Conservation (phyloP, 495 filamentous ascomycete species). For the Penicillium goetzii region DNA sequence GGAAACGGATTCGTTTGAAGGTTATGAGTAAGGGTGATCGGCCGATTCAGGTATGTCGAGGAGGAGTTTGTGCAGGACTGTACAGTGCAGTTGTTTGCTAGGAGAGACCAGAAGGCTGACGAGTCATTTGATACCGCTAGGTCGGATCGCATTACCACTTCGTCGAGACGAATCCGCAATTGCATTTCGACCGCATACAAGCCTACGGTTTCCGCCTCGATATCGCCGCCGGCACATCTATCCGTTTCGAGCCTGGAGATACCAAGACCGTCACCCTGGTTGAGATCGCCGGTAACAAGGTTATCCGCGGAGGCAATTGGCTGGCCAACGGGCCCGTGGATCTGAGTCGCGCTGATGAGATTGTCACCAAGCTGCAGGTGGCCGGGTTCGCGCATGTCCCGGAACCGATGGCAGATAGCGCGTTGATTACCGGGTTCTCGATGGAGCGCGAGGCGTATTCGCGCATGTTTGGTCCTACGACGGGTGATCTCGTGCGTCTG, state of each 20-base stretch:
- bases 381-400: constrained; percentile 79
- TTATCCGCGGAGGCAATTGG: constrained; percentile 85
- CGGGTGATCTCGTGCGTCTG: constrained; percentile 79
- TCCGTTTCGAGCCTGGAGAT: constrained; percentile 95
- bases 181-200: constrained; percentile 87
- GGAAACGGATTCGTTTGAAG: constrained; percentile 71
- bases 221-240: constrained; percentile 87
- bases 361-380: constrained; percentile 64
- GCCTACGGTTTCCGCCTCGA: constrained; percentile 88
- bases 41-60: constrained; percentile 73
- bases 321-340: constrained; percentile 77
- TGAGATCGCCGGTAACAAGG: constrained; percentile 79
- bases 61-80: too few relatives aligned
- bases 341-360: constrained; percentile 59
- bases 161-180: constrained; percentile 86
- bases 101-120: not conserved
- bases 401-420: constrained; percentile 60
- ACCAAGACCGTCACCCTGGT: constrained; percentile 91
- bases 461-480: constrained; percentile 91
- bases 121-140: constrained; percentile 35
- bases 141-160: constrained; percentile 97
- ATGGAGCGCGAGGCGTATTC: constrained; percentile 81
- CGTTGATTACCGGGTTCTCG: constrained; percentile 59
- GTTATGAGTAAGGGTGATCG: constrained; percentile 89
- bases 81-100: not conserved